phyloP scores from a whole-genome alignment of 768 basidiomycete genomes.

The Fomitopsis serialis region DNA sequence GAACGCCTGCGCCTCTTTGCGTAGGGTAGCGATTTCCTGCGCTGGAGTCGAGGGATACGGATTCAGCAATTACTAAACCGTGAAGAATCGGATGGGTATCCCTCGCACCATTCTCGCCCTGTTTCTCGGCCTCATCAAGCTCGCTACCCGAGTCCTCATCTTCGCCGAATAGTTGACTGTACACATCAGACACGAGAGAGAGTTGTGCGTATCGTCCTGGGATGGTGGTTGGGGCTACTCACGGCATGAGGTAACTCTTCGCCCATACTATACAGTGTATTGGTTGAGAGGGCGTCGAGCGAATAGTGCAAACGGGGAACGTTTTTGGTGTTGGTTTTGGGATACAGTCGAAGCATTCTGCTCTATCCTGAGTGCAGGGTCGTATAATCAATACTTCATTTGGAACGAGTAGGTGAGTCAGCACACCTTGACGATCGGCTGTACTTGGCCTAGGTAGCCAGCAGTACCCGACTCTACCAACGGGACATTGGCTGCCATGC shows the following conservation, averaged over 20 bases:
- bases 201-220: not conserved
- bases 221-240: slow-evolving; percentile 22
- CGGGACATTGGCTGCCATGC: slow-evolving; percentile 86
- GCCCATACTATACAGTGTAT: slow-evolving; percentile 99
- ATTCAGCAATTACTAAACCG: not conserved
- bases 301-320: slow-evolving; percentile 96
- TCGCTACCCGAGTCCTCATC: slow-evolving; percentile 80
- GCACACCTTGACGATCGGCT: slow-evolving; percentile 83
- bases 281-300: slow-evolving; percentile 93
- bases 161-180: slow-evolving; percentile 90
- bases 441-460: slow-evolving; percentile 95
- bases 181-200: not conserved
- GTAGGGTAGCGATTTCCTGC: slow-evolving; percentile 83
- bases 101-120: slow-evolving; percentile 84
- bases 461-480: slow-evolving; percentile 96
- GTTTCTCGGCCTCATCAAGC: slow-evolving; percentile 86
- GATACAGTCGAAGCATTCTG: slow-evolving; percentile 97
- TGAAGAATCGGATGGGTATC: no score
- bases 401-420: not conserved
- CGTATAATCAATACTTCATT: not conserved
- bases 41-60: slow-evolving; percentile 38
- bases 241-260: slow-evolving; percentile 94
- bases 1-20: slow-evolving; percentile 89
- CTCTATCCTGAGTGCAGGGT: slow-evolving; percentile 51
- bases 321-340: slow-evolving; percentile 90